Evolutionary conservation across 345 rosid species (phyloP), one percentile per base, ranked within the genome.

Genomic region (Acer yangbiense): DNA sequence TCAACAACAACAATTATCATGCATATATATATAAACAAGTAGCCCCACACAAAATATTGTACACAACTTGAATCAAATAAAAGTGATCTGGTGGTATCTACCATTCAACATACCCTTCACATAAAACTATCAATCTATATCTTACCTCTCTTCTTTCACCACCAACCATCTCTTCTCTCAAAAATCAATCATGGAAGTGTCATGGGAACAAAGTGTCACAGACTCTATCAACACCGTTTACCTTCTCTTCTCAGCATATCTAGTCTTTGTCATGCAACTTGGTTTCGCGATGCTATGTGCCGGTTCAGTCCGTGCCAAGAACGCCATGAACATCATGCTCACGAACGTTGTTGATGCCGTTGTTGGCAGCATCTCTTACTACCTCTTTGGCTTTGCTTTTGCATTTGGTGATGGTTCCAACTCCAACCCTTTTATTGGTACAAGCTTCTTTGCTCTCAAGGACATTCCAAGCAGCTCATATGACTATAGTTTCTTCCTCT

Each of bases 201-300:
- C 90, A 14, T 85, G 94, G 92, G 92, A 89, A 73, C 32, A 82
- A 57, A 89, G 91, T 65, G 94, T 89, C 6, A 69, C 87, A 21
- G 75, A 75, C 65, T 84, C 91, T 16, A 90, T 87, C 80, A 88
- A 88, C 86, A 81, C 92, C 72, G 11, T 87, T 35, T 89, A 89
- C 85, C 86, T 89, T n/a, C 85, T 91, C 71, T 89, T 88, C 78
- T 91, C 91, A 13, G 91, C 89, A 10, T 89, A 88, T 74, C 73
- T 88, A 74, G 93, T 88, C 50, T 89, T 91, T 58, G 55, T 84
- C 1, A 91, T 91, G 95, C 94, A 90, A 73, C 91, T 90, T 29
- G 97, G 97, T 41, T 92, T 87, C 69, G 91, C 94, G 83, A 89
- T 90, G 97, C 82, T 91, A 70, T 91, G 91, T 66, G 91, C 95